These are phyloP conservation scores for Epichloe sp. DNA, from an alignment of 2,329 filamentous ascomycete genomes.

Conservation along the genomic window DNA sequence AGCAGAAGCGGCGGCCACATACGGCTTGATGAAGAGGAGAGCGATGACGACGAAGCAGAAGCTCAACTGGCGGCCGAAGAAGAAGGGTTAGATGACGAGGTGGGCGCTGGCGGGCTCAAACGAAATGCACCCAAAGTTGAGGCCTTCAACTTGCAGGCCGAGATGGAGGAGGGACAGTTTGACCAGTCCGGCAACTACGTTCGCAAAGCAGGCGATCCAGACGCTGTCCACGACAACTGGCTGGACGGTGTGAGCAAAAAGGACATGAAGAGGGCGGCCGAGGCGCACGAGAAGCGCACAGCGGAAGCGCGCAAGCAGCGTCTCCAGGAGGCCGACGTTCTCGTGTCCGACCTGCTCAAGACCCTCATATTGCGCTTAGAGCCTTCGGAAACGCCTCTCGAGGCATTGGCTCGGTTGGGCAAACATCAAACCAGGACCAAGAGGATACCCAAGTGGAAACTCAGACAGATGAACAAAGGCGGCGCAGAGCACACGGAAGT, in stretches of 20 bases:
- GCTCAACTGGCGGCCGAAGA: conserved; percentile 60
- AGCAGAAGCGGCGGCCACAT: conserved; percentile 67
- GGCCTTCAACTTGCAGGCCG: conserved; percentile 84
- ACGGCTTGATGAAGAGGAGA: conserved; percentile 41
- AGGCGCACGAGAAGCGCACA: conserved; percentile 76
- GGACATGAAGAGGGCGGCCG: conserved; percentile 77
- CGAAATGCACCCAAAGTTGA: conserved; percentile 88
- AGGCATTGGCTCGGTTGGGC: conserved; percentile 72
- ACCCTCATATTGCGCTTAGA: conserved; percentile 63
- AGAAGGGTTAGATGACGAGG: conserved; percentile 71
- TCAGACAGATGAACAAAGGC: conserved; percentile 50
- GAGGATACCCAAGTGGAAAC: conserved; percentile 52
- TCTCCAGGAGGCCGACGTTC: conserved; percentile 58
- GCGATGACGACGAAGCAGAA: conserved; percentile 52
- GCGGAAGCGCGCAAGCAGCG: conserved; percentile 59
- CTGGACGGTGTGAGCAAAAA: conserved; percentile 91
- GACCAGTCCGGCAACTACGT: conserved; percentile 87
- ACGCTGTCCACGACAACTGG: conserved; percentile 86
- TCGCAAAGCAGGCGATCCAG: conserved; percentile 75
- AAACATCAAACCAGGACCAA: conserved; percentile 49
- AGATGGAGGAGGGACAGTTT: conserved; percentile 86
- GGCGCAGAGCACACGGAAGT: conserved; percentile 54
- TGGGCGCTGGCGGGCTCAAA: conserved; percentile 83
- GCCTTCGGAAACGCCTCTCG: conserved; percentile 71
- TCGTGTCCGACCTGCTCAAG: conserved; percentile 61